Conservation (phyloP, 2,329 filamentous ascomycete species). For the Scedosporium apiospermum region DNA sequence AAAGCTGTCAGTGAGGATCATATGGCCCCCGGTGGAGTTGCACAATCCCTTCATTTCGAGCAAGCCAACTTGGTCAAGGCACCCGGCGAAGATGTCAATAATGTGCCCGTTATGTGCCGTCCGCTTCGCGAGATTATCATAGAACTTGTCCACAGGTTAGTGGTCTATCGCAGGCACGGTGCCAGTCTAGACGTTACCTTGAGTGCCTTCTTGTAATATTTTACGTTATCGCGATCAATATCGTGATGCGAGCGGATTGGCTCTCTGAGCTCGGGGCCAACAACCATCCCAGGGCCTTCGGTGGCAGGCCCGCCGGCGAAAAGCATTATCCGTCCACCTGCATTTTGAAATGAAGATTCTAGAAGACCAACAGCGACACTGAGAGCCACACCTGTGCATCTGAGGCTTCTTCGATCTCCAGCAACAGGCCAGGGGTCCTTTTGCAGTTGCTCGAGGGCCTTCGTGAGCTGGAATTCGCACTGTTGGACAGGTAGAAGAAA, state of each 20-base stretch:
- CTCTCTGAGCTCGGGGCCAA: slow-evolving; percentile 89
- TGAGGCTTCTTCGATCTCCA: slow-evolving; percentile 79
- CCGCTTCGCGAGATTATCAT: slow-evolving; percentile 86
- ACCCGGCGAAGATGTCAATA: slow-evolving; percentile 95
- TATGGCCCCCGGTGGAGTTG: slow-evolving; percentile 94
- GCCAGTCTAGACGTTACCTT: slow-evolving; percentile 51
- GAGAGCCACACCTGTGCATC: slow-evolving; percentile 92
- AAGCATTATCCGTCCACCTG: slow-evolving; percentile 91
- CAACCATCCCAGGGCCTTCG: slow-evolving; percentile 93
- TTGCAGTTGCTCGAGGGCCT: slow-evolving; percentile 88
- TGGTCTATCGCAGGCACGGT: neutral
- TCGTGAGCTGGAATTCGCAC: slow-evolving; percentile 95
- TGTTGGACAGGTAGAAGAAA: slow-evolving; percentile 93
- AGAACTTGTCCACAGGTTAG: slow-evolving; percentile 54
- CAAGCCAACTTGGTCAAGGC: slow-evolving; percentile 91
- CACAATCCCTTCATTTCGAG: slow-evolving; percentile 97
- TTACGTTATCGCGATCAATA: slow-evolving; percentile 97
- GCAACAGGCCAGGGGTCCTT: slow-evolving; percentile 97
- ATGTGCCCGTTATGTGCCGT: slow-evolving; percentile 95
- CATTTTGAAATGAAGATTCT: slow-evolving; percentile 92
- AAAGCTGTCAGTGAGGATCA: slow-evolving; percentile 97
- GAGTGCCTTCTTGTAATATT: slow-evolving; percentile 98
- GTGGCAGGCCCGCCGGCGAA: slow-evolving; percentile 93
- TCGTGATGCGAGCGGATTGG: slow-evolving; percentile 97
- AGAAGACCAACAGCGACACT: slow-evolving; percentile 88